phyloP scores from a whole-genome alignment of 2,329 filamentous ascomycete genomes.

The Pseudogymnoascus sp. region DNA sequence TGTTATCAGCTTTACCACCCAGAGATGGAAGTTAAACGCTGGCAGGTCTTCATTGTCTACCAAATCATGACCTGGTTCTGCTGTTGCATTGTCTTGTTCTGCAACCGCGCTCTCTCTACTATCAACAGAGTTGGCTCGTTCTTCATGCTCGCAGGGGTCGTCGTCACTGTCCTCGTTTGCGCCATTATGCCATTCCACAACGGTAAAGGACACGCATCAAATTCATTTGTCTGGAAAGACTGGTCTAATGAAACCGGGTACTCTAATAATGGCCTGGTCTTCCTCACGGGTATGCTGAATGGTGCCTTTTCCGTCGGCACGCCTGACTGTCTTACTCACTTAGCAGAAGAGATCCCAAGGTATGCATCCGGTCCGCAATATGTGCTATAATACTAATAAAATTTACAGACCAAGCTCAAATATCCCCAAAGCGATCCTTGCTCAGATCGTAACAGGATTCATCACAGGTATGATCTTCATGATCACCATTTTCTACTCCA shows the following conservation, averaged over 20 bases:
- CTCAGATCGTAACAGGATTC: conserved; percentile 46
- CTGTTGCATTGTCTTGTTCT: conserved; percentile 44
- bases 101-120: conserved; percentile 45
- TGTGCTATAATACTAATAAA: neutral
- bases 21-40: conserved; percentile 38
- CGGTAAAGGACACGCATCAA: conserved; percentile 36
- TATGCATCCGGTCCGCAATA: conserved; percentile 13
- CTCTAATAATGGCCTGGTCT: conserved; percentile 48
- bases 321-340: conserved; percentile 57
- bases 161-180: conserved; percentile 50
- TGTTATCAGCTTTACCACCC: conserved; percentile 45
- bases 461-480: conserved; percentile 47
- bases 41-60: conserved; percentile 46
- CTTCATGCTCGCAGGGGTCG: conserved; percentile 45
- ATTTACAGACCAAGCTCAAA: conserved; percentile 37
- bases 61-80: conserved; percentile 41
- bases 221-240: conserved; percentile 38
- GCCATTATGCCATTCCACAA: conserved; percentile 45
- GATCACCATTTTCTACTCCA: conserved; percentile 50
- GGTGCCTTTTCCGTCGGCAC: conserved; percentile 63
- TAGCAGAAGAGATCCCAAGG: conserved; percentile 57
- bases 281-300: conserved; percentile 56
- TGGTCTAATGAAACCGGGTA: conserved; percentile 41
- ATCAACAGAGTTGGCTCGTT: conserved; percentile 50
- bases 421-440: conserved; percentile 46